Percentiles rank a stretch among this genome's conserved stretches.
These are phyloP conservation scores for Aciculosporium take DNA, from an alignment of 2,329 filamentous ascomycete species.

Conservation along the genomic window DNA sequence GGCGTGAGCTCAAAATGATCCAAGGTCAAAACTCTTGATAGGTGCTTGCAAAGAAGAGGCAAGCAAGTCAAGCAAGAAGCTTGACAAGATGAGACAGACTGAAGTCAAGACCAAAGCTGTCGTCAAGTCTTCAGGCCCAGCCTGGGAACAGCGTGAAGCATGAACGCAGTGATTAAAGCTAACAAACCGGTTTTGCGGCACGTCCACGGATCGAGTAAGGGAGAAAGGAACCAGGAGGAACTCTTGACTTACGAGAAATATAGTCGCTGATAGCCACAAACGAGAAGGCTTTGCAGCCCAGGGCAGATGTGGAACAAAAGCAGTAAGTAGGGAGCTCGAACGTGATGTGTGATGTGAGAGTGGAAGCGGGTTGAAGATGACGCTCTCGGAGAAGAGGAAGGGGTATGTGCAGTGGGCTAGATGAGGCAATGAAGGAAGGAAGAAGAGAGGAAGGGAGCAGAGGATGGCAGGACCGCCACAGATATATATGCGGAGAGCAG, in stretches of 20 bases:
- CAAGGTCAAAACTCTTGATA: background rate
- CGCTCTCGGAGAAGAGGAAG: background rate
- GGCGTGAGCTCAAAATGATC: background rate
- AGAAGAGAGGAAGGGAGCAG: conserved; percentile 6
- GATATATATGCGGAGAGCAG: no score
- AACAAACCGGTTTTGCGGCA: no score
- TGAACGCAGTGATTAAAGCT: no score
- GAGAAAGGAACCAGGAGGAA: background rate
- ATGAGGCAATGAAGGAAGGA: conserved; percentile 1
- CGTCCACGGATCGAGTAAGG: no score
- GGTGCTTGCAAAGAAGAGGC: background rate
- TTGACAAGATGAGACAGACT: no score
- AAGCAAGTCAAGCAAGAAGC: no score
- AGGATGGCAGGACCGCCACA: background rate
- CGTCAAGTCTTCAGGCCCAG: no score
- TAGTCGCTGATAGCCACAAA: background rate
- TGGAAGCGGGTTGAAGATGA: background rate
- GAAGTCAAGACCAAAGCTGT: no score
- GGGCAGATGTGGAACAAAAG: background rate
- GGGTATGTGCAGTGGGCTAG: background rate
- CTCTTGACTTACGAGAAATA: background rate
- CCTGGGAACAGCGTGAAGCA: no score
- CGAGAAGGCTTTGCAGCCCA: background rate
- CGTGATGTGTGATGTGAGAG: background rate
- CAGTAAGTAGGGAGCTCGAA: background rate